A percentile compares a stretch with the other conserved stretches of the same genome.
These are phyloP conservation scores for Metschnikowia noctiluminum DNA, from an alignment of 805 yeast species.

Conservation along the genomic window DNA sequence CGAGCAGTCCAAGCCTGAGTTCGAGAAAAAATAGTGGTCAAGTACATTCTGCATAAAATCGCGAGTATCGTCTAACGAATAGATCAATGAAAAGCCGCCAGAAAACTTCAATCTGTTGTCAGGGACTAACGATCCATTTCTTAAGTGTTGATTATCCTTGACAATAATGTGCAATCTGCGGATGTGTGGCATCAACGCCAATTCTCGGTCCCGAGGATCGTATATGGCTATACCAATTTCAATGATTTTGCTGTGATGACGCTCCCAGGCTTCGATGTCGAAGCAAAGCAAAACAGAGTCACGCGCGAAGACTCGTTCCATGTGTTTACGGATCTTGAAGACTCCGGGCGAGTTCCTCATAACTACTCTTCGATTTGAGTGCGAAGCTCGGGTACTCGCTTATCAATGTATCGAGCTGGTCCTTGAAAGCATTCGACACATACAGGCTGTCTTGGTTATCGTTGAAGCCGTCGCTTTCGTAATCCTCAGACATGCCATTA, in stretches of 20 bases:
- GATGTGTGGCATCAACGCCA: constrained; percentile 17
- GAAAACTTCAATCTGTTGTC: constrained; percentile 19
- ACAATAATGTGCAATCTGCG: constrained; percentile 19
- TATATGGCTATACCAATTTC: constrained; percentile 26
- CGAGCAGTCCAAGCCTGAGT: constrained; percentile 15
- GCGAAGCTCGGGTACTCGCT: not conserved
- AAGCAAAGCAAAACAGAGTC: constrained; percentile 19
- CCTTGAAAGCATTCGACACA: not conserved
- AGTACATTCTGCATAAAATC: constrained; percentile 12
- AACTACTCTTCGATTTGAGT: not conserved
- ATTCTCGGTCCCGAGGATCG: constrained; percentile 19
- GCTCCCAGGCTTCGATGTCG: constrained; percentile 27
- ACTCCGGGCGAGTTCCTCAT: not conserved
- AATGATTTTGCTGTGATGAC: constrained; percentile 14
- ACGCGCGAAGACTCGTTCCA: constrained; percentile 20
- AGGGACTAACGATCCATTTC: constrained; percentile 22
- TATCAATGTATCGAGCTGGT: not conserved
- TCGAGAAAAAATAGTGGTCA: constrained; percentile 14
- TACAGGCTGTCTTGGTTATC: no score
- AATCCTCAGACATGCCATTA: not conserved
- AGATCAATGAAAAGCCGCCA: constrained; percentile 4
- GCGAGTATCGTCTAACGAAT: not conserved
- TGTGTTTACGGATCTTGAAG: not conserved
- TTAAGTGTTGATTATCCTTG: constrained; percentile 13
- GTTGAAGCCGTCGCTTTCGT: not conserved